Evolutionary conservation across 352 stramenopile genomes (phyloP), one percentile per base, ranked within the genome.

Genomic region (Globisporangium takayamanum): DNA sequence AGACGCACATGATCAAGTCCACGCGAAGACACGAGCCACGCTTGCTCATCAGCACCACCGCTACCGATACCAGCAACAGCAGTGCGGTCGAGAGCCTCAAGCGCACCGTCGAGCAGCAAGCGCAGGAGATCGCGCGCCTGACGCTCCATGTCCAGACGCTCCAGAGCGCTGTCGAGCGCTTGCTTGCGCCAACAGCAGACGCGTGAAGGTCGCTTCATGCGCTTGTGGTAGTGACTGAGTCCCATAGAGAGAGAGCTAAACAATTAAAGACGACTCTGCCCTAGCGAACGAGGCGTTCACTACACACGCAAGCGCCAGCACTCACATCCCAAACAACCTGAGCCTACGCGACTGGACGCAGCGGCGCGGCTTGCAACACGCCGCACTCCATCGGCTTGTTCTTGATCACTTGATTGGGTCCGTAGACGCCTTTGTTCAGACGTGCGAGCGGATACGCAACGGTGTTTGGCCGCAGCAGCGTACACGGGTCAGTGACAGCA

Each of bases 311-410:
- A 30, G 28, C 28, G 2, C n/a, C n/a, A n/a, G n/a, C n/a, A n/a
- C n/a, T n/a, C n/a, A n/a, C n/a, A n/a, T 28, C 1, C 15, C 22
- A 50, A 15, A 3, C 36, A 33, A 10, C 28, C 45, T 36, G 44
- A 22, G 36, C 26, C 11, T 37, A 37, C 33, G 33, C 16, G 33
- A 37, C 5, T 45, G 8, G 22, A 57, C 60, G 57, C 20, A 87
- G 22, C 5, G 75, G 58, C 26, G 66, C 70, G 20, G 85, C 63
- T 41, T 89, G 77, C 28, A 91, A 18, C 36, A 91, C 80, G 3
- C 80, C 83, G 10, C 75, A 74, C 50, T 88, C 77, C 62, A 89
- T 70, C 15, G 83, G 80, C 39, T 91, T 91, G 70, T 91, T 91
- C 68, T 91, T 93, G 68, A 92, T 70, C 15, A 92, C 66, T 3